Evolutionary conservation across 306 rosid genomes (phyloP).

Genomic region (Purshia tridentata): DNA sequence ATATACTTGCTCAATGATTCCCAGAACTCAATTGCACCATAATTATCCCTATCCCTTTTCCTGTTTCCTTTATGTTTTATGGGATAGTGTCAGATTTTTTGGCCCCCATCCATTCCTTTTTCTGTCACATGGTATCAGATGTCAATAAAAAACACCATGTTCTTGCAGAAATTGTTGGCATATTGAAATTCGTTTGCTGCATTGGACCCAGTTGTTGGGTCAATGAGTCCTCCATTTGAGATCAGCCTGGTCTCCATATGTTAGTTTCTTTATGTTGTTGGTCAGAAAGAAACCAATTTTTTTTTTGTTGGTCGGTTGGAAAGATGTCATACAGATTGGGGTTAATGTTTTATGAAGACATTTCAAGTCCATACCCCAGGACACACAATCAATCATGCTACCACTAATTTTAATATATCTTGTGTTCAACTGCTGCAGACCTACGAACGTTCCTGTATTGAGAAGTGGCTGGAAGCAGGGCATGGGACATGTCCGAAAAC

Average conservation of each 20-base stretch:
- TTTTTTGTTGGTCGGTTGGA: slow-evolving; percentile 3
- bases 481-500: slow-evolving; percentile 95
- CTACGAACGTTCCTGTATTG: slow-evolving; percentile 90
- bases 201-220: slow-evolving; percentile 13
- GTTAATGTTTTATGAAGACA: slow-evolving; percentile 19
- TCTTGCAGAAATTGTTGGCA: slow-evolving; percentile 13
- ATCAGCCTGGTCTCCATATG: slow-evolving; percentile 1
- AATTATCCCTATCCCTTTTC: slow-evolving; percentile 7
- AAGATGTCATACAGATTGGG: slow-evolving; percentile 16
- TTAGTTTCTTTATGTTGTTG: slow-evolving; percentile 11
- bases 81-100: slow-evolving; percentile 8
- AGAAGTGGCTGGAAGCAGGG: slow-evolving; percentile 90
- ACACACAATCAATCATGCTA: slow-evolving; percentile 16
- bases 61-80: not conserved
- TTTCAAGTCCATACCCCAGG: slow-evolving; percentile 15
- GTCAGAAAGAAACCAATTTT: not conserved
- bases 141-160: not conserved
- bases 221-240: not conserved
- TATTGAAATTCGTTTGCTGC: slow-evolving; percentile 24
- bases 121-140: not conserved
- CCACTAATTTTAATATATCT: slow-evolving; percentile 24
- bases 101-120: not conserved
- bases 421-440: slow-evolving; percentile 63
- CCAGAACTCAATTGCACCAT: slow-evolving; percentile 7
- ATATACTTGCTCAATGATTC: slow-evolving; percentile 29